Evolutionary conservation across 805 yeast genomes (phyloP).

Genomic region (Candida schatavii): DNA sequence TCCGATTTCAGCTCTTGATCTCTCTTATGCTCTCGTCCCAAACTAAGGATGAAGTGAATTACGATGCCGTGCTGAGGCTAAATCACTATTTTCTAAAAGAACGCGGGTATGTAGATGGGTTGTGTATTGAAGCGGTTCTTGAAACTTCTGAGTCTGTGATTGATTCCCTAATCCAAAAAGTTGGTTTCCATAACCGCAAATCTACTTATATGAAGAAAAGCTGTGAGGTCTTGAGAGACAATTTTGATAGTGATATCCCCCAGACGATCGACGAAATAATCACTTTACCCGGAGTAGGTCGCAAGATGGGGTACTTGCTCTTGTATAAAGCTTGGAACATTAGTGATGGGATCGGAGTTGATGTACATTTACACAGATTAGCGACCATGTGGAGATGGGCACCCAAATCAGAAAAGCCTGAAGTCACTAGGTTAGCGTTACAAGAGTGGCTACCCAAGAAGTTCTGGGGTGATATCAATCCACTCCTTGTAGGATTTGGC

Average conservation of each 20-base stretch:
- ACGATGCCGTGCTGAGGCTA: slow-evolving; percentile 62
- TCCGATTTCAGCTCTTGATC: slow-evolving; percentile 70
- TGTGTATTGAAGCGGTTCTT: slow-evolving; percentile 54
- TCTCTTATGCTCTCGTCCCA: slow-evolving; percentile 88
- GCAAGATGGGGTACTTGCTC: slow-evolving; percentile 86
- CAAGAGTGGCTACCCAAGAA: slow-evolving; percentile 73
- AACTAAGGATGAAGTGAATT: slow-evolving; percentile 86
- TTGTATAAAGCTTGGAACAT: slow-evolving; percentile 81
- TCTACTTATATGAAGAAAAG: slow-evolving; percentile 66
- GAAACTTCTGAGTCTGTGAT: slow-evolving; percentile 52
- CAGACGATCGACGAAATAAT: slow-evolving; percentile 60
- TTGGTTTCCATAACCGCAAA: slow-evolving; percentile 85
- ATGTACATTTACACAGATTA: slow-evolving; percentile 82
- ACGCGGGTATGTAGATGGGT: slow-evolving; percentile 46
- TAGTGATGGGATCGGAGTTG: slow-evolving; percentile 87
- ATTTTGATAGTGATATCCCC: slow-evolving; percentile 71
- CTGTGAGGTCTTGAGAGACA: slow-evolving; percentile 47
- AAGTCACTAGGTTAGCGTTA: slow-evolving; percentile 63
- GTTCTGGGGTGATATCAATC: slow-evolving; percentile 83
- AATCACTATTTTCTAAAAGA: slow-evolving; percentile 41
- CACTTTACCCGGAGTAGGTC: slow-evolving; percentile 88
- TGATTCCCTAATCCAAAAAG: slow-evolving; percentile 67
- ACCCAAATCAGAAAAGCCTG: slow-evolving; percentile 58
- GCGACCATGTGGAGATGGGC: slow-evolving; percentile 84
- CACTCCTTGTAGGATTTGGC: slow-evolving; percentile 88